Evolutionary conservation across 1,284 basidiomycete species (phyloP).

Genomic region (Tausonia pullulans): DNA sequence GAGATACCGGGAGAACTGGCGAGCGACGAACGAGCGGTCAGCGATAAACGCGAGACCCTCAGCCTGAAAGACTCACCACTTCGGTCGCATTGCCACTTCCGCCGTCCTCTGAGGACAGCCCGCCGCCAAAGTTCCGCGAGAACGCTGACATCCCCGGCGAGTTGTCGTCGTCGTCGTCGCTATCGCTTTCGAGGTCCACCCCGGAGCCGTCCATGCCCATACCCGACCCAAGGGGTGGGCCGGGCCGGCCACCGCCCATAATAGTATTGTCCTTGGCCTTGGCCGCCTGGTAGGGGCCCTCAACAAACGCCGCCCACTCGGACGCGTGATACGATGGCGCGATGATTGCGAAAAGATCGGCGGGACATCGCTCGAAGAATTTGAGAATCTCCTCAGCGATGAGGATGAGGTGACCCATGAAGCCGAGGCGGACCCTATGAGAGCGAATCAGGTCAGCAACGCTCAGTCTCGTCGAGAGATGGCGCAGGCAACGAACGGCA

Average conservation of each 20-base stretch:
- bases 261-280: conserved; percentile 65
- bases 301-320: conserved; percentile 79
- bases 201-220: not conserved
- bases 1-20: conserved; percentile 18
- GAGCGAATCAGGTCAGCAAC: conserved; percentile 26
- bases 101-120: not conserved
- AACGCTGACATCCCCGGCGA: conserved; percentile 2
- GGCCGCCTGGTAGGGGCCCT: conserved; percentile 70
- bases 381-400: conserved; percentile 45
- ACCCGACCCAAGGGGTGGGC: conserved; percentile 2
- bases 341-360: conserved; percentile 57
- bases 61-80: conserved; percentile 1
- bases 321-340: conserved; percentile 57
- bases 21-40: not conserved
- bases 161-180: conserved; percentile 25
- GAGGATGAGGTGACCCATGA: conserved; percentile 93
- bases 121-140: conserved; percentile 2
- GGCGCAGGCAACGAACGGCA: conserved; percentile 43
- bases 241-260: conserved; percentile 56
- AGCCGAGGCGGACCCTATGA: conserved; percentile 70
- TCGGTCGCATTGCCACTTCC: conserved; percentile 1
- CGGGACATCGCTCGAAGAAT: conserved; percentile 62
- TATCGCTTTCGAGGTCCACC: conserved; percentile 21
- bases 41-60: not conserved
- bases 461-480: too few species aligned